Conservation (phyloP, 106 monocot genomes). For the Platanthera zijinensis region DNA sequence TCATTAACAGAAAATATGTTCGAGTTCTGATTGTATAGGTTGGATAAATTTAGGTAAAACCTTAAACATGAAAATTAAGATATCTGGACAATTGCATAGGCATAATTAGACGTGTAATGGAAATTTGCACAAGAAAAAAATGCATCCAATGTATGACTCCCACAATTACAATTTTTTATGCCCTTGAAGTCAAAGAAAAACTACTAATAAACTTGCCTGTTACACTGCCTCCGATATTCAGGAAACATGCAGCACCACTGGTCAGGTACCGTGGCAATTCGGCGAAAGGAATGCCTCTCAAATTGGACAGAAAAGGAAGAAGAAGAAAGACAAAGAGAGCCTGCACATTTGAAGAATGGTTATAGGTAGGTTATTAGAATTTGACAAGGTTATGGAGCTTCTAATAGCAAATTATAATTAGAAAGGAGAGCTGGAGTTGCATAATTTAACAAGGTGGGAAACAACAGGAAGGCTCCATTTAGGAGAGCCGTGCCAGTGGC, state of each 20-base stretch:
- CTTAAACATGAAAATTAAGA: neutral
- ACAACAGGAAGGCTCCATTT: no score
- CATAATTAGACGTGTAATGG: no score
- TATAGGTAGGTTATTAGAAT: neutral
- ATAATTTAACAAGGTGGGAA: no score
- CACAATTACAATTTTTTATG: neutral
- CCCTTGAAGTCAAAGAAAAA: neutral
- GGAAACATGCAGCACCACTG: conserved; percentile 77
- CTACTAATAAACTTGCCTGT: conserved; percentile 37
- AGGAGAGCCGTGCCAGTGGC: no score
- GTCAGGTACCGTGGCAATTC: conserved; percentile 71
- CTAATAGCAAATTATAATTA: neutral
- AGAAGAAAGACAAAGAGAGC: conserved; percentile 90
- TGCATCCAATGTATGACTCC: neutral
- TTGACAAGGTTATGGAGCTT: neutral
- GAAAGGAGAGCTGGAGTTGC: neutral
- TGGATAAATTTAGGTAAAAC: neutral
- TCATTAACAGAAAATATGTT: no score
- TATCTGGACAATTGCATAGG: neutral
- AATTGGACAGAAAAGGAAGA: conserved; percentile 82
- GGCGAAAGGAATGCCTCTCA: conserved; percentile 82
- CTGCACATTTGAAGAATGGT: conserved; percentile 28
- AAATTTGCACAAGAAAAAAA: neutral
- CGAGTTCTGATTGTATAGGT: neutral
- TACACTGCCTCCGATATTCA: conserved; percentile 49